Evolutionary conservation across 2,329 filamentous ascomycete genomes (phyloP).

Genomic region (Aspergillus calidoustus): DNA sequence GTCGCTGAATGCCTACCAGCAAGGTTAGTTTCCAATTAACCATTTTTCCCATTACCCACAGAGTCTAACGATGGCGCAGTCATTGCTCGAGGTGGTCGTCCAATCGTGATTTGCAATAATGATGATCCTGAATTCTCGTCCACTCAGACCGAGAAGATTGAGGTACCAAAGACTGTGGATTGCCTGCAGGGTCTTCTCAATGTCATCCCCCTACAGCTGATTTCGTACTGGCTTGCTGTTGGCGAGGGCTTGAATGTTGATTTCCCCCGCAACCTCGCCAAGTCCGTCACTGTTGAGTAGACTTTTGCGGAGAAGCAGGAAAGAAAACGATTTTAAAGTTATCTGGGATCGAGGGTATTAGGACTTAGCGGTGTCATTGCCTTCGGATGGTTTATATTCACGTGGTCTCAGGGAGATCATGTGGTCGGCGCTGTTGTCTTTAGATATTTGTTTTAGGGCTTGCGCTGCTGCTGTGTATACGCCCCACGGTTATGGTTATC

Average conservation of each 20-base stretch:
- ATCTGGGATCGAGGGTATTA: conserved; percentile 9
- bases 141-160: conserved; percentile 92
- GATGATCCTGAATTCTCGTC: conserved; percentile 85
- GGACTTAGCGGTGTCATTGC: conserved; percentile 8
- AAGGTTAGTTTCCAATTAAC: conserved; percentile 62
- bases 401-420: neutral
- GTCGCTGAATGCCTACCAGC: conserved; percentile 99
- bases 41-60: neutral
- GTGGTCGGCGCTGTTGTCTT: conserved; percentile 6
- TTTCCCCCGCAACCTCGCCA: conserved; percentile 97
- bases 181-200: conserved; percentile 95
- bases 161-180: conserved; percentile 95
- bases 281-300: conserved; percentile 98
- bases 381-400: conserved; percentile 7
- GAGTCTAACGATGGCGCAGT: conserved; percentile 61
- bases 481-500: neutral
- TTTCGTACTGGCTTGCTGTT: conserved; percentile 98
- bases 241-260: conserved; percentile 96
- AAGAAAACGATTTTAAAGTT: neutral
- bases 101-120: conserved; percentile 97
- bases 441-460: conserved; percentile 1
- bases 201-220: conserved; percentile 95
- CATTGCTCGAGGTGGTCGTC: conserved; percentile 91
- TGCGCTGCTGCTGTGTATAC: conserved; percentile 2
- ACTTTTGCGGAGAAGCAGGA: neutral